A percentile compares a stretch with the other conserved stretches of the same genome.
phyloP scores from a whole-genome alignment of 768 basidiomycete species.

The Suillus americanus region DNA sequence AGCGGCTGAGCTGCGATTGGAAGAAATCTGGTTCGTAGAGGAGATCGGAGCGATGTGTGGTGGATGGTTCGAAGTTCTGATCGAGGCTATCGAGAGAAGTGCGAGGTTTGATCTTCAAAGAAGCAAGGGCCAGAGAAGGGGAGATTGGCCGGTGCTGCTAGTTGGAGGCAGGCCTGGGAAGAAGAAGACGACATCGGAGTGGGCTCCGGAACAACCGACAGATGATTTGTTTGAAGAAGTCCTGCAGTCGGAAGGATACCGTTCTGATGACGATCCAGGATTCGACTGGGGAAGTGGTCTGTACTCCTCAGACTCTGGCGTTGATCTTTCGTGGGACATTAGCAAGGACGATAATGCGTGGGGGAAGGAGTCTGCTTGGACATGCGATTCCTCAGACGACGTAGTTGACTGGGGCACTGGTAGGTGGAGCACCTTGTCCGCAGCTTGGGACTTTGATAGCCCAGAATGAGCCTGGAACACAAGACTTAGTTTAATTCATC shows the following conservation, averaged over 20 bases:
- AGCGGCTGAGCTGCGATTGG: constrained; percentile 44
- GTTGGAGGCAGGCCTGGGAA: constrained; percentile 18
- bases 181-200: constrained; percentile 9
- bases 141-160: constrained; percentile 33
- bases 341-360: neutral
- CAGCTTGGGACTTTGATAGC: neutral
- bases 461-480: neutral
- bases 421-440: neutral
- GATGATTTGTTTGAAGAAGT: neutral
- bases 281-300: neutral
- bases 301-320: neutral
- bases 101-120: constrained; percentile 23
- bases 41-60: constrained; percentile 33
- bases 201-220: neutral
- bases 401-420: neutral
- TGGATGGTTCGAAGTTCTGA: constrained; percentile 31
- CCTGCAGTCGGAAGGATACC: neutral
- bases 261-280: neutral
- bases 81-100: constrained; percentile 24
- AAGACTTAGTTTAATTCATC: neutral
- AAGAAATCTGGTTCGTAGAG: constrained; percentile 49
- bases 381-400: neutral
- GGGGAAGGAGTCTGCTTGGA: neutral
- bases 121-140: constrained; percentile 17
- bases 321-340: neutral